A percentile compares a stretch with the other conserved stretches of the same genome.
Evolutionary conservation across 495 filamentous ascomycete genomes (phyloP).

Genomic region (Penicillium goetzii): DNA sequence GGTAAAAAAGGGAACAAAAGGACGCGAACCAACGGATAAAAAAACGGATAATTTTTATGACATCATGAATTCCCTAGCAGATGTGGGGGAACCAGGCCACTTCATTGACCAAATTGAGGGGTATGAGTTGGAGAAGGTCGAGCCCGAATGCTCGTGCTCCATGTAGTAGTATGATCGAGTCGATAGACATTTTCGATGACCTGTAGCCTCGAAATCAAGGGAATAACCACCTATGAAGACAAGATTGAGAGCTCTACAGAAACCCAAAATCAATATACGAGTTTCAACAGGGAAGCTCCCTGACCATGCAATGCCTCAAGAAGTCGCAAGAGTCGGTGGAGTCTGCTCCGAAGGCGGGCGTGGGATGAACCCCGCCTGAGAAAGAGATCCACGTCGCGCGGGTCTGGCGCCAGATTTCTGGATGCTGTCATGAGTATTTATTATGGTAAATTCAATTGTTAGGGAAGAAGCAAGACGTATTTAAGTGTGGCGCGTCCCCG

Average conservation of each 20-base stretch:
- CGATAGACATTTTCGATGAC: neutral
- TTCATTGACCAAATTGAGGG: neutral
- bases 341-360: slow-evolving; percentile 28
- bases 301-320: neutral
- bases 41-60: slow-evolving; percentile 25
- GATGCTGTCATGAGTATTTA: neutral
- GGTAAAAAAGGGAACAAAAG: slow-evolving; percentile 3
- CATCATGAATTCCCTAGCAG: slow-evolving; percentile 15
- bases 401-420: neutral
- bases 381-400: neutral
- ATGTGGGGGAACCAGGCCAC: neutral
- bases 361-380: slow-evolving; percentile 16
- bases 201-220: neutral
- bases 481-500: neutral
- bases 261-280: neutral
- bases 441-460: neutral
- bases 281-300: neutral
- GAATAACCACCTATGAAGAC: neutral
- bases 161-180: neutral
- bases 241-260: neutral
- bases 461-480: neutral
- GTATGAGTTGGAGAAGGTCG: neutral
- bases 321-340: slow-evolving; percentile 26
- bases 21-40: slow-evolving; percentile 12
- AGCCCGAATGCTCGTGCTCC: neutral